Percentiles rank a stretch among this genome's conserved stretches.
phyloP scores from a whole-genome alignment of 2,329 filamentous ascomycete genomes.

The Aspergillus proliferans region DNA sequence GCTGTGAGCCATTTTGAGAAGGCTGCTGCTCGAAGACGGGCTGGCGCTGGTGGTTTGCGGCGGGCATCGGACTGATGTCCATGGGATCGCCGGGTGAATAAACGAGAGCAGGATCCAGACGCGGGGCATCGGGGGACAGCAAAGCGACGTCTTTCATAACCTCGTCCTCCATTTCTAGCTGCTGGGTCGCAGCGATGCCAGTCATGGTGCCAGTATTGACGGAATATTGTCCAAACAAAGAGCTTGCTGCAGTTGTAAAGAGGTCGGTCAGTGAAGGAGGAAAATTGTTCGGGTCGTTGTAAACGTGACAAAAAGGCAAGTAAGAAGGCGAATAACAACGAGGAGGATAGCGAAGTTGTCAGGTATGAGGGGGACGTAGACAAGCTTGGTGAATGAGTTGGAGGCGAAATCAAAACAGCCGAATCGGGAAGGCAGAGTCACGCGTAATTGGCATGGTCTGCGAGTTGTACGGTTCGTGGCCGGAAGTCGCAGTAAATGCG shows the following conservation, averaged over 20 bases:
- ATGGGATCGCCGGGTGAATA: slow-evolving; percentile 9
- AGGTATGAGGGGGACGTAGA: slow-evolving; percentile 1
- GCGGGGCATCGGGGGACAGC: slow-evolving; percentile 2
- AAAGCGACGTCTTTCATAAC: slow-evolving; percentile 8
- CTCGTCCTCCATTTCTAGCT: slow-evolving; percentile 7
- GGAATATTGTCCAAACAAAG: not conserved
- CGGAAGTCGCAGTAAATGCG: slow-evolving; percentile 4
- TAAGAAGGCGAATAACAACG: slow-evolving; percentile 2
- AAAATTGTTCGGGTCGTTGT: not conserved
- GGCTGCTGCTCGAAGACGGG: not conserved
- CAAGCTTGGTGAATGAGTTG: not conserved
- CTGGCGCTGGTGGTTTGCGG: not conserved
- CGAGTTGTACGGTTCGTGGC: slow-evolving; percentile 1
- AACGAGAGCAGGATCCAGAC: not conserved
- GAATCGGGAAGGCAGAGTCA: slow-evolving; percentile 8
- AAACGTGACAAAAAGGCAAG: not conserved
- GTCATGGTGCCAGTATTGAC: slow-evolving; percentile 7
- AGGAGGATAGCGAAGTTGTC: slow-evolving; percentile 4
- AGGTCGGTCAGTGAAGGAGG: not conserved
- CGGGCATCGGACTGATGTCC: slow-evolving; percentile 9
- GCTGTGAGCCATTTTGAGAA: not conserved
- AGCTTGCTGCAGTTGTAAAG: not conserved
- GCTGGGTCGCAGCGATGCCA: slow-evolving; percentile 4
- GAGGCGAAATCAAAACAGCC: slow-evolving; percentile 9
- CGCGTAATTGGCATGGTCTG: slow-evolving; percentile 9